Conservation (phyloP, 352 stramenopile species). For the Globisporangium okanoganense region DNA sequence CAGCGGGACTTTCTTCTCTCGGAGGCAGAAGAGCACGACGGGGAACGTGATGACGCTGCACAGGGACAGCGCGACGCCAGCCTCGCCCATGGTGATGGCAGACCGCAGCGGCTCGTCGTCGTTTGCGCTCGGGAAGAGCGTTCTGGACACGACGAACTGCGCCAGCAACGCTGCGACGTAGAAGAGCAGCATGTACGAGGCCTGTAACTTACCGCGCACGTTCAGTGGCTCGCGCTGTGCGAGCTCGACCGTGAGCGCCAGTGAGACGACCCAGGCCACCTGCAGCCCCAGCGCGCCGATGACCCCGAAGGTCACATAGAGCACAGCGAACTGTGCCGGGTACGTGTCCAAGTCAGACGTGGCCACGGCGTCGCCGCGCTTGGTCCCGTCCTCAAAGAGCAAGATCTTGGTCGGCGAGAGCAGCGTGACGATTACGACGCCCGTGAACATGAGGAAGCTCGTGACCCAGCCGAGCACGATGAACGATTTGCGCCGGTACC, state of each 20-base stretch:
- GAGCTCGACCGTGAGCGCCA: slow-evolving; percentile 45
- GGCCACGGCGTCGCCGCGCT: slow-evolving; percentile 11
- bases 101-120: slow-evolving; percentile 15
- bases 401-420: slow-evolving; percentile 14
- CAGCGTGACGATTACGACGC: slow-evolving; percentile 16
- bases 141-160: slow-evolving; percentile 23
- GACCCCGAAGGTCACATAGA: slow-evolving; percentile 35
- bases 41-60: slow-evolving; percentile 27
- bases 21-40: slow-evolving; percentile 29
- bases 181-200: slow-evolving; percentile 37
- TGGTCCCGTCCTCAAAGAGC: slow-evolving; percentile 13
- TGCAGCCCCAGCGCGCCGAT: slow-evolving; percentile 29
- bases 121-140: slow-evolving; percentile 21
- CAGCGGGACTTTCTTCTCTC: slow-evolving; percentile 22
- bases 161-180: slow-evolving; percentile 27
- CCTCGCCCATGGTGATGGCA: slow-evolving; percentile 20
- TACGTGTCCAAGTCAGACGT: slow-evolving; percentile 14
- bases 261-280: slow-evolving; percentile 34
- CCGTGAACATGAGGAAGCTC: slow-evolving; percentile 22
- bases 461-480: slow-evolving; percentile 72
- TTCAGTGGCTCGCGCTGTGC: slow-evolving; percentile 48
- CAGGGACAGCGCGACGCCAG: slow-evolving; percentile 16
- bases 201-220: slow-evolving; percentile 42
- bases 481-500: slow-evolving; percentile 84
- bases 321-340: slow-evolving; percentile 13